Conservation (phyloP, 352 stramenopile species). For the Pythium pyrilobum region DNA sequence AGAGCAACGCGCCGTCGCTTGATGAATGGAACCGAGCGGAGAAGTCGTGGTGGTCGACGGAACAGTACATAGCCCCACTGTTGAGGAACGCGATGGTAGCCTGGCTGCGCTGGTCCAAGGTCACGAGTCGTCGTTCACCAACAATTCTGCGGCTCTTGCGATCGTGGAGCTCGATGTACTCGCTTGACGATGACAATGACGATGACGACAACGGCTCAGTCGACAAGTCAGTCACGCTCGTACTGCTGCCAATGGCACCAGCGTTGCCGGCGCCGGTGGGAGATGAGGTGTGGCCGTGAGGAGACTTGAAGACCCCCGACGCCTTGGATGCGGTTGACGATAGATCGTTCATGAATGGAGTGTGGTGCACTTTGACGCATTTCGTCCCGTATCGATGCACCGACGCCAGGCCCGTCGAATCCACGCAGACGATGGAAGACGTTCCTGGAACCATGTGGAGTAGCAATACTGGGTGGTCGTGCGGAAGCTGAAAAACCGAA, state of each 20-base stretch:
- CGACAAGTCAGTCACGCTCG: background rate
- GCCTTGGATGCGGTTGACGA: constrained; percentile 36
- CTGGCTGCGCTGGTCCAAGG: constrained; percentile 8
- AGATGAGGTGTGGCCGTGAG: background rate
- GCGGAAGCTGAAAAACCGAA: constrained; percentile 39
- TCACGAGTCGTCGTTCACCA: constrained; percentile 33
- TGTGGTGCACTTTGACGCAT: constrained; percentile 46
- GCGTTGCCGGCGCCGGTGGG: no score
- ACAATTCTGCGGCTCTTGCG: constrained; percentile 59
- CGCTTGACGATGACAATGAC: constrained; percentile 1
- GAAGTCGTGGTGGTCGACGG: constrained; percentile 67
- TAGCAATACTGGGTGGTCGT: constrained; percentile 55
- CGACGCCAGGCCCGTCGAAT: constrained; percentile 66
- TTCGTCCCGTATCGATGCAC: constrained; percentile 59
- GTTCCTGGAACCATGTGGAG: constrained; percentile 39
- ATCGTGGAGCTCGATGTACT: constrained; percentile 30
- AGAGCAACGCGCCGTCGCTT: constrained; percentile 60
- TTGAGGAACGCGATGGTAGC: constrained; percentile 47
- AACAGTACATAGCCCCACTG: constrained; percentile 48
- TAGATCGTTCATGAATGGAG: constrained; percentile 39
- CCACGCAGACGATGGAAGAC: constrained; percentile 57
- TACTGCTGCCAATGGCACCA: background rate
- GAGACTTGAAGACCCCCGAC: constrained; percentile 35
- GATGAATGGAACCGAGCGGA: constrained; percentile 72
- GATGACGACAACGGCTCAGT: constrained; percentile 2